Evolutionary conservation across 768 basidiomycete species (phyloP).

Genomic region (Suillus paluster): DNA sequence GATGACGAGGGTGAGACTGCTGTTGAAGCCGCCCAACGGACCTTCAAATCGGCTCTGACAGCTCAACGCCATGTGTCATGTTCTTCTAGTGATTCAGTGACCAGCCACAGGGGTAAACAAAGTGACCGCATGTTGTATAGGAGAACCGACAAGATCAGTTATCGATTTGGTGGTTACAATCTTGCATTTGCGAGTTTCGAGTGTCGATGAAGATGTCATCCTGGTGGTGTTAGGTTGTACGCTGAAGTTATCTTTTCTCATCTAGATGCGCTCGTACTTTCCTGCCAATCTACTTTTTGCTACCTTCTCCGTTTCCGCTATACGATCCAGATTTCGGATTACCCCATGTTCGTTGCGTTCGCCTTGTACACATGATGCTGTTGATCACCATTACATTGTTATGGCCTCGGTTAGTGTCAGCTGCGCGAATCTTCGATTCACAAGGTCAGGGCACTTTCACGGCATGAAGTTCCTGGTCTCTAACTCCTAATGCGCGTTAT

Average conservation of each 20-base stretch:
- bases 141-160: slow-evolving; percentile 96
- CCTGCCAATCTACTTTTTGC: slow-evolving; percentile 21
- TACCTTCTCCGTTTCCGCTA: slow-evolving; percentile 12
- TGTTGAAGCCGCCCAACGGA: slow-evolving; percentile 74
- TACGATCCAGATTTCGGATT: slow-evolving; percentile 14
- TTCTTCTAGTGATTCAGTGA: slow-evolving; percentile 25
- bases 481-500: slow-evolving; percentile 6
- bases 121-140: slow-evolving; percentile 53
- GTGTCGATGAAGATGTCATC: slow-evolving; percentile 37
- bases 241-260: slow-evolving; percentile 24
- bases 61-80: slow-evolving; percentile 26
- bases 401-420: not conserved
- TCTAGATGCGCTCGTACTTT: slow-evolving; percentile 23
- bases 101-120: slow-evolving; percentile 19
- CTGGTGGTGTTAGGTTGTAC: slow-evolving; percentile 15
- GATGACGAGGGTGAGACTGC: slow-evolving; percentile 56
- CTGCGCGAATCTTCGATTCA: slow-evolving; percentile 13
- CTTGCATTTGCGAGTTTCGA: slow-evolving; percentile 91
- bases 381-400: not conserved
- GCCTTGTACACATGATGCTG: slow-evolving; percentile 10
- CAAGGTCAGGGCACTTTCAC: slow-evolving; percentile 13
- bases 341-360: slow-evolving; percentile 22
- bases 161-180: slow-evolving; percentile 94
- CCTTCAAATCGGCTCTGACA: slow-evolving; percentile 70
- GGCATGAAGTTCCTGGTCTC: slow-evolving; percentile 5